Evolutionary conservation across 768 basidiomycete genomes (phyloP).

Genomic region (Agrocybe praecox): DNA sequence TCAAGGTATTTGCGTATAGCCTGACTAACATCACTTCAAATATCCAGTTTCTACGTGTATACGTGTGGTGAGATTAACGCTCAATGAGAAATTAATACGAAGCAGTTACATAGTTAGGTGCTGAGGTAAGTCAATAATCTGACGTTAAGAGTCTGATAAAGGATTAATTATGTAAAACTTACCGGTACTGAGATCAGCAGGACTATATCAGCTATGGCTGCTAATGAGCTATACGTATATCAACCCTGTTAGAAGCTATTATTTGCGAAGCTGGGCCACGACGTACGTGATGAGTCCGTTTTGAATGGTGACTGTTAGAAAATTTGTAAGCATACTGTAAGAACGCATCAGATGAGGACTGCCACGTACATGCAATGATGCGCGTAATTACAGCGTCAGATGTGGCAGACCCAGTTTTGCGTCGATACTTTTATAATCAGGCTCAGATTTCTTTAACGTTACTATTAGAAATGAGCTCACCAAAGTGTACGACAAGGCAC

Average conservation of each 20-base stretch:
- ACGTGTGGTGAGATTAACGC: not conserved
- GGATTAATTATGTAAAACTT: not conserved
- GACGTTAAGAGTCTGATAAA: not conserved
- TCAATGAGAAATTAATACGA: not conserved
- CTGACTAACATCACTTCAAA: slow-evolving; percentile 19
- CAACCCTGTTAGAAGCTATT: not conserved
- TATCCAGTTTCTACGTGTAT: slow-evolving; percentile 17
- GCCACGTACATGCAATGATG: slow-evolving; percentile 18
- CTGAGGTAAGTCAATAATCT: not conserved
- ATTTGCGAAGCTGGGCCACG: not conserved
- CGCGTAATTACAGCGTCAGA: slow-evolving; percentile 18
- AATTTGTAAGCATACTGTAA: too few species aligned
- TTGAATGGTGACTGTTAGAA: slow-evolving; percentile 17
- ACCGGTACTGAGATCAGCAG: slow-evolving; percentile 16
- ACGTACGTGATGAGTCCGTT: slow-evolving; percentile 21
- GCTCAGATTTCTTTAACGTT: not conserved
- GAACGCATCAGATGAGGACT: too few species aligned
- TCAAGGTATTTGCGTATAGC: slow-evolving; percentile 18
- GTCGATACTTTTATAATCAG: slow-evolving; percentile 9
- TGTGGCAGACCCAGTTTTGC: slow-evolving; percentile 11
- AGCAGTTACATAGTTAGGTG: slow-evolving; percentile 12
- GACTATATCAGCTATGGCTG: slow-evolving; percentile 16
- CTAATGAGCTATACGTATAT: slow-evolving; percentile 13
- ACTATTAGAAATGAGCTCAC: slow-evolving; percentile 1
- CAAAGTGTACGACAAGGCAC: slow-evolving; percentile 14